phyloP scores from a whole-genome alignment of 306 rosid species.

The Acmispon strigosus region DNA sequence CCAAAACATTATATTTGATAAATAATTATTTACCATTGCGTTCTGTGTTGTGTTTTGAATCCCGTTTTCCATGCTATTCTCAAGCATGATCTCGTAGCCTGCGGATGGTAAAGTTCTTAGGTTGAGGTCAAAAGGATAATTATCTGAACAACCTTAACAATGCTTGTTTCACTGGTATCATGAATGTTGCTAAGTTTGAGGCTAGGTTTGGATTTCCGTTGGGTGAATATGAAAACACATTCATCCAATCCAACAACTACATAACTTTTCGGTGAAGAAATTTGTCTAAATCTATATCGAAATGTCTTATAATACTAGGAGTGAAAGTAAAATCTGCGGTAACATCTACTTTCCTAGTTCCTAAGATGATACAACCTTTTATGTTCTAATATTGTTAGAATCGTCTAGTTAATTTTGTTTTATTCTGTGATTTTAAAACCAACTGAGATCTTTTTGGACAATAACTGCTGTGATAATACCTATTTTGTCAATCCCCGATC shows the following conservation, averaged over 20 bases:
- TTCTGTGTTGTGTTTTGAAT: neutral
- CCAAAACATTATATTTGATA: neutral
- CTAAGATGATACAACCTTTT: too few relatives aligned
- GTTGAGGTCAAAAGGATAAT: neutral
- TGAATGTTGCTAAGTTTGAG: neutral
- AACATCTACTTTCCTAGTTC: too few relatives aligned
- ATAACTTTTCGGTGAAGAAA: neutral
- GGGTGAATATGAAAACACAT: too few relatives aligned
- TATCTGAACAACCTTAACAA: neutral
- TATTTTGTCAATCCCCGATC: too few relatives aligned
- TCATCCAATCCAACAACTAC: too few relatives aligned
- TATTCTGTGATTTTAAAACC: too few relatives aligned
- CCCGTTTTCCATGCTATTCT: neutral
- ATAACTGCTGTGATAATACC: too few relatives aligned
- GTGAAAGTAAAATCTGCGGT: neutral
- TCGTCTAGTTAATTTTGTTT: too few relatives aligned
- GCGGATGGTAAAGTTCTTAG: neutral
- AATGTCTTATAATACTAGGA: neutral
- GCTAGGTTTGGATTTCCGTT: too few relatives aligned
- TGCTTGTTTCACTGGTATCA: neutral
- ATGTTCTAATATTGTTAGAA: too few relatives aligned
- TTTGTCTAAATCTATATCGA: neutral
- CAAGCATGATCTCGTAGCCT: neutral
- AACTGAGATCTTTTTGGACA: too few relatives aligned
- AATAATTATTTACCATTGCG: neutral